Percentiles rank a stretch among this genome's conserved stretches.
These are phyloP conservation scores for Camellia japonica DNA, from an alignment of 148 eudicot species.

Conservation along the genomic window DNA sequence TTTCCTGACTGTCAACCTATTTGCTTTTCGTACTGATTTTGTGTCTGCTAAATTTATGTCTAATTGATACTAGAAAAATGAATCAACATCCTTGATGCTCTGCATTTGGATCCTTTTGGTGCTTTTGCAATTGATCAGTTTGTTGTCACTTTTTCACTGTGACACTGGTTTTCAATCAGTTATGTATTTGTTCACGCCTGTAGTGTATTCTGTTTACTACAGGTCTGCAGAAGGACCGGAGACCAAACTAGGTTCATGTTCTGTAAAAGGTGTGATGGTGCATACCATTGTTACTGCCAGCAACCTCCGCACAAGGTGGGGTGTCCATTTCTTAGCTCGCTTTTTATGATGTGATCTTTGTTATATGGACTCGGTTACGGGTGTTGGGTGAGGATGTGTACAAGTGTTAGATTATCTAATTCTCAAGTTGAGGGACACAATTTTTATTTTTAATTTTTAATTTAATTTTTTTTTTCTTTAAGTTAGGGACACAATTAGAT, in stretches of 20 bases:
- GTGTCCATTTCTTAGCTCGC: constrained; percentile 2
- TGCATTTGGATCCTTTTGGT: background rate
- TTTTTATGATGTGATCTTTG: background rate
- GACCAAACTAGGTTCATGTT: constrained; percentile 89
- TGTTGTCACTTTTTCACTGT: background rate
- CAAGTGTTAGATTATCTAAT: too few species aligned
- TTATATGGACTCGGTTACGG: too few species aligned
- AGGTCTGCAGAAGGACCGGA: constrained; percentile 90
- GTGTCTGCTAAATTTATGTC: background rate
- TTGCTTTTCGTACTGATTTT: background rate
- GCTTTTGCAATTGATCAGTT: background rate
- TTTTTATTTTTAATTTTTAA: too few species aligned
- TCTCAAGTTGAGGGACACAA: too few species aligned
- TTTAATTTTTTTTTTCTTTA: too few species aligned
- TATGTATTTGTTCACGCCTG: background rate
- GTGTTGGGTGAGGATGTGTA: too few species aligned
- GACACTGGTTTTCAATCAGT: background rate
- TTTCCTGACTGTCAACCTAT: background rate
- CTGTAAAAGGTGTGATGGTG: constrained; percentile 97
- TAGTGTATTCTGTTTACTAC: constrained; percentile 1
- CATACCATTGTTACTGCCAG: constrained; percentile 93
- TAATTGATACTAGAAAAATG: background rate
- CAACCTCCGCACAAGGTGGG: constrained; percentile 97
- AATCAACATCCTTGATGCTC: background rate
- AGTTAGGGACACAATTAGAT: too few species aligned